A percentile compares a stretch with the other conserved stretches of the same genome.
Evolutionary conservation across 371 early-diverging fungal genomes (phyloP).

Genomic region (Circinella umbellata): DNA sequence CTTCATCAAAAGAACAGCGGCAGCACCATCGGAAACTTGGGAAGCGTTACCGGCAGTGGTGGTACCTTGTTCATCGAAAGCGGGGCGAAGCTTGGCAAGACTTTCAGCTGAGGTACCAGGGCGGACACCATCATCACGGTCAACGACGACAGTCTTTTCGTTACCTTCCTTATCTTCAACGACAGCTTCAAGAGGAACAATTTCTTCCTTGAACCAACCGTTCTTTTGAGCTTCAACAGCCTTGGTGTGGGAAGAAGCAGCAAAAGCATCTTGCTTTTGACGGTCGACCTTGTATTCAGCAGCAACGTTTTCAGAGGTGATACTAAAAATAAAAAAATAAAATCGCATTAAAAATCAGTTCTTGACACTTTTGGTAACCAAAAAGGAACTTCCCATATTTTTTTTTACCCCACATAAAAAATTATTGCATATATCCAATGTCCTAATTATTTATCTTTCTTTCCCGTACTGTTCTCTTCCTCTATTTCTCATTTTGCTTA

Average conservation of each 20-base stretch:
- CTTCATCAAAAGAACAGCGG: constrained; percentile 95
- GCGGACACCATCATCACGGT: constrained; percentile 95
- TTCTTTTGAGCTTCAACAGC: constrained; percentile 90
- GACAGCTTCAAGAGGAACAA: constrained; percentile 85
- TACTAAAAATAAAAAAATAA: constrained; percentile 35
- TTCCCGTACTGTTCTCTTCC: background rate
- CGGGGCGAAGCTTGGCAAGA: constrained; percentile 90
- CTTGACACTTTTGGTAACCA: too few species aligned
- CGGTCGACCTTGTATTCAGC: constrained; percentile 82
- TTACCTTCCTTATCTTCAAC: constrained; percentile 79
- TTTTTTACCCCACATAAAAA: background rate
- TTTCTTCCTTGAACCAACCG: constrained; percentile 92
- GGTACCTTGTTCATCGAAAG: constrained; percentile 84
- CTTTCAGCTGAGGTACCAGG: constrained; percentile 76
- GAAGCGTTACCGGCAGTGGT: constrained; percentile 99
- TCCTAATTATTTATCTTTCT: background rate
- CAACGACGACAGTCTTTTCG: constrained; percentile 63
- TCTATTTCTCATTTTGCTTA: background rate
- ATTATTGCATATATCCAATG: background rate
- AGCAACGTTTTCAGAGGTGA: constrained; percentile 98
- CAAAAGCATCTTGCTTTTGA: constrained; percentile 89
- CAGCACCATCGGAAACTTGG: constrained; percentile 99
- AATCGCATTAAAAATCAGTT: too few species aligned
- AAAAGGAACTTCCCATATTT: background rate
- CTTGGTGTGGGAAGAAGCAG: constrained; percentile 79